These are phyloP conservation scores for Colletotrichum chrysophilum DNA, from an alignment of 2,329 filamentous ascomycete genomes.

Conservation along the genomic window DNA sequence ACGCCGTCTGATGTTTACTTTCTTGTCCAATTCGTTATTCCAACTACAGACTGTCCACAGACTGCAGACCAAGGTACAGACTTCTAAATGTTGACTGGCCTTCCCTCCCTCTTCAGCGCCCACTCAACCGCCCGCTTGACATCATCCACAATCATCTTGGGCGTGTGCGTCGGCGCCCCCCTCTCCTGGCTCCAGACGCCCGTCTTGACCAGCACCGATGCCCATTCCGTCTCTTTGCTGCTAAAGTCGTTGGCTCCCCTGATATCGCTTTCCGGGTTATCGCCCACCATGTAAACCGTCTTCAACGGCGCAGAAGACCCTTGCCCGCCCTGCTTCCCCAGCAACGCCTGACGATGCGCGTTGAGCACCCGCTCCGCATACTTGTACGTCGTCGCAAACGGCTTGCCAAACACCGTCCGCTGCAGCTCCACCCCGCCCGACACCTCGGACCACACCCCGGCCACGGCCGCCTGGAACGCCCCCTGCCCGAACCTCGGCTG, in stretches of 20 bases:
- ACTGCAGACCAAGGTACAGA: neutral
- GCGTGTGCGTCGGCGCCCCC: constrained; percentile 61
- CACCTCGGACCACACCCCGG: constrained; percentile 77
- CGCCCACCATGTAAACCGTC: constrained; percentile 92
- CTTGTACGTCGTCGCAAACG: constrained; percentile 75
- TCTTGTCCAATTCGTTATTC: neutral
- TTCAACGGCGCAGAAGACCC: constrained; percentile 52
- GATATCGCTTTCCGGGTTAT: constrained; percentile 91
- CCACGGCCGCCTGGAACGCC: constrained; percentile 82
- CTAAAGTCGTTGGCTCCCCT: constrained; percentile 80
- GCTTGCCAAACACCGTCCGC: constrained; percentile 82
- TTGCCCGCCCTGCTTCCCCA: constrained; percentile 29
- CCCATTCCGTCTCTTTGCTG: constrained; percentile 76
- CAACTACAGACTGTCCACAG: neutral
- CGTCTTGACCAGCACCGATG: constrained; percentile 77
- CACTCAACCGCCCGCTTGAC: constrained; percentile 80
- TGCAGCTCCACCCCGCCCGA: constrained; percentile 68
- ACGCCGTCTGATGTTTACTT: neutral
- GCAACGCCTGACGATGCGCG: constrained; percentile 58
- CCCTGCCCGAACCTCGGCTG: constrained; percentile 90
- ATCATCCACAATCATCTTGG: constrained; percentile 72
- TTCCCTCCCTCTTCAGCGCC: constrained; percentile 66
- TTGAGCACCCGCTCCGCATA: constrained; percentile 81
- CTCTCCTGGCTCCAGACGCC: constrained; percentile 70
- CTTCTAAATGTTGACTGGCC: neutral